Evolutionary conservation across 805 yeast genomes (phyloP), one percentile per base, ranked within the genome.

Genomic region (Spathaspora girioi): DNA sequence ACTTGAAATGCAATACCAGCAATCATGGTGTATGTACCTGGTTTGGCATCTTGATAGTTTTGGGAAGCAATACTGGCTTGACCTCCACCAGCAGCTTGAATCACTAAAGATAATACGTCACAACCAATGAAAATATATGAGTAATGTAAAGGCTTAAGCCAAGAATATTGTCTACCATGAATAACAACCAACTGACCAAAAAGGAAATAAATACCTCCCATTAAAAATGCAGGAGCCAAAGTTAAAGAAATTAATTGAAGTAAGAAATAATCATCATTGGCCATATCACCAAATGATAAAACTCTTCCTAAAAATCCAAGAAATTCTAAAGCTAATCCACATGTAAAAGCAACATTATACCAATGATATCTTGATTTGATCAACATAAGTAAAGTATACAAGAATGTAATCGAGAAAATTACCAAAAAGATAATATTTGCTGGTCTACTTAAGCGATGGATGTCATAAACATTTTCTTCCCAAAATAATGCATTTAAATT

Each of bases 81-180:
- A 15, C 66, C 76, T 8, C 77, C 77, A n/a, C 73, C 75, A n/a
- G 56, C 56, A 8, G 71, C 75, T 54, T 71, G 77, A 35, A 71
- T 57, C 10, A 69, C 46, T 26, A 71, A 60, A 5, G 73, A 65
- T 6, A 67, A 29, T 9, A 71, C 65, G 50, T 71, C 77, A 44
- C 63, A 55, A 3, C 64, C 61, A 45, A 71, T 69, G 57, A 71
- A 71, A 38, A 71, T 58, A 57, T 71, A 71, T 3, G 75, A 64
- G 54, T 71, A 71, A 73, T 72, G 69, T 66, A 71, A 62, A 10
- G 77, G 77, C 52, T 64, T 67, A 50, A 70, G 59, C 5, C 64
- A 54, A n/a, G 74, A 66, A 55, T 62, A 71, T 20, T 64, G 59
- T 41, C 70, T 55, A 14, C 76, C 75, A 43, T 68, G 65, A 19